phyloP scores from a whole-genome alignment of 2,329 filamentous ascomycete genomes.

The Acephala macrosclerotiorum region DNA sequence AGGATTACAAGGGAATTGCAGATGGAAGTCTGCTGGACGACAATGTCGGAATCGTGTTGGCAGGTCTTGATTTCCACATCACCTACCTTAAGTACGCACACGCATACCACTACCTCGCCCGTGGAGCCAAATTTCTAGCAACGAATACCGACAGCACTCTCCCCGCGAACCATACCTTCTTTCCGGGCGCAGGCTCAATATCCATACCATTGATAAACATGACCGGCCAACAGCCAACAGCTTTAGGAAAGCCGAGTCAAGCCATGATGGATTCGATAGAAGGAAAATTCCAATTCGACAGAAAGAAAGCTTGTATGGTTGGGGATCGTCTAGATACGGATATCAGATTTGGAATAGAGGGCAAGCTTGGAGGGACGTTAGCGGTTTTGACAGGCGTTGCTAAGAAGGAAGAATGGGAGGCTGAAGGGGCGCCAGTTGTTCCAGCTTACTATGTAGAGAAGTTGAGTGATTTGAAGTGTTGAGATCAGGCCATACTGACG shows the following conservation, averaged over 20 bases:
- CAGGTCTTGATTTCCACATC: slow-evolving; percentile 90
- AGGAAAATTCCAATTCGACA: slow-evolving; percentile 90
- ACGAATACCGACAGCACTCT: slow-evolving; percentile 94
- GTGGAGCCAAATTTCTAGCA: slow-evolving; percentile 85
- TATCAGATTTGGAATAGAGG: slow-evolving; percentile 93
- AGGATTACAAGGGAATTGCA: slow-evolving; percentile 82
- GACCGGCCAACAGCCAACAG: slow-evolving; percentile 72
- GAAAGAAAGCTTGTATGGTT: slow-evolving; percentile 89
- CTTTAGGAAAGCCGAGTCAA: slow-evolving; percentile 93
- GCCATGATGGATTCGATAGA: slow-evolving; percentile 99
- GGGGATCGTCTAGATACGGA: slow-evolving; percentile 94
- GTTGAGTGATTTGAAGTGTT: slow-evolving; percentile 74
- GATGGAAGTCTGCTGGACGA: slow-evolving; percentile 80
- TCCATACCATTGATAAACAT: slow-evolving; percentile 80
- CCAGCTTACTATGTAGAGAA: slow-evolving; percentile 86
- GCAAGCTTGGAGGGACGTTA: slow-evolving; percentile 87
- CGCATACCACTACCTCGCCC: slow-evolving; percentile 84
- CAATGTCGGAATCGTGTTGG: slow-evolving; percentile 88
- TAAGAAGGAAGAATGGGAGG: slow-evolving; percentile 84
- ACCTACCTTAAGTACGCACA: slow-evolving; percentile 92
- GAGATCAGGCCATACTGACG: slow-evolving; percentile 5
- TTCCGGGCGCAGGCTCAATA: slow-evolving; percentile 89
- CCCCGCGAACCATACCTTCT: slow-evolving; percentile 81
- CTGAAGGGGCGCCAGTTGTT: slow-evolving; percentile 69
- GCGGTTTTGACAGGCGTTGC: slow-evolving; percentile 90